Conservation (phyloP, 2,329 filamentous ascomycete species). For the Calonectria honghensis region DNA sequence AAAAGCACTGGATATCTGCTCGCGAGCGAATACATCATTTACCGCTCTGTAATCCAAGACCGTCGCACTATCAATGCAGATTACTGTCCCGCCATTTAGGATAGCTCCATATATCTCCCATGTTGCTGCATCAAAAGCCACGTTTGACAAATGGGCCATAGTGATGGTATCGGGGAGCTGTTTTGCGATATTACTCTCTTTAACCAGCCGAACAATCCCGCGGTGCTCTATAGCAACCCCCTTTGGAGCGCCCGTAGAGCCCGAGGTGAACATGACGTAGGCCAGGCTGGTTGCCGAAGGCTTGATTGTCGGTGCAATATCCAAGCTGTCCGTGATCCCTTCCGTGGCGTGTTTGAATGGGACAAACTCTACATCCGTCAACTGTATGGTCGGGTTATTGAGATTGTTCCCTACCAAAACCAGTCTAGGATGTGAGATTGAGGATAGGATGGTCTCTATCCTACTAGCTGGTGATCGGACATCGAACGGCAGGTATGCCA, state of each 20-base stretch:
- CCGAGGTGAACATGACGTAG: slow-evolving; percentile 47
- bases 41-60: slow-evolving; percentile 63
- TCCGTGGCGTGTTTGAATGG: neutral
- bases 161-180: slow-evolving; percentile 27
- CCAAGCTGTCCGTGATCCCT: neutral
- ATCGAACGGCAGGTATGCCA: slow-evolving; percentile 54
- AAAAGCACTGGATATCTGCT: slow-evolving; percentile 55
- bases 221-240: slow-evolving; percentile 34
- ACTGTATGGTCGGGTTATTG: neutral
- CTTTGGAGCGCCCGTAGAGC: slow-evolving; percentile 44
- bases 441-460: slow-evolving; percentile 37
- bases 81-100: neutral
- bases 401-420: neutral
- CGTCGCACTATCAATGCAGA: slow-evolving; percentile 59
- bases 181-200: neutral
- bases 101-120: slow-evolving; percentile 14
- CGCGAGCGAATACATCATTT: neutral
- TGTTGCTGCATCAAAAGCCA: slow-evolving; percentile 1
- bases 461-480: slow-evolving; percentile 41
- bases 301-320: too few relatives aligned
- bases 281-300: neutral
- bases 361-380: slow-evolving; percentile 1
- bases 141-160: slow-evolving; percentile 53
- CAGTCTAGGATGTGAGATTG: neutral
- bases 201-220: slow-evolving; percentile 9